phyloP scores from a whole-genome alignment of 257 asterid genomes.

The Phtheirospermum japonicum region DNA sequence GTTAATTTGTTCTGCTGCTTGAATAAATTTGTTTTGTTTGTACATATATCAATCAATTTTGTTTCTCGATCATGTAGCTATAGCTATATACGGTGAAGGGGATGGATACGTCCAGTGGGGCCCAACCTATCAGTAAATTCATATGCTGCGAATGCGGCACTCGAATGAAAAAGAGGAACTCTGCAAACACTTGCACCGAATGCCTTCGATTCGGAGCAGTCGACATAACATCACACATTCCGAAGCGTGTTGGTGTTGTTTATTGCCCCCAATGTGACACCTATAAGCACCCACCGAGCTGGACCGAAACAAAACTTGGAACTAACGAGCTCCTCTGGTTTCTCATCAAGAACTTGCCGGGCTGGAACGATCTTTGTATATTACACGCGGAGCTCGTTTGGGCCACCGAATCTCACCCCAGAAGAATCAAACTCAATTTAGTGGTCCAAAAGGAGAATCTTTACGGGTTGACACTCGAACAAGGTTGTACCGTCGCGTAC shows the following conservation, averaged over 20 bases:
- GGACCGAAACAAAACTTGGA: constrained; percentile 35
- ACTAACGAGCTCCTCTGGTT: constrained; percentile 33
- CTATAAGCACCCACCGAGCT: constrained; percentile 38
- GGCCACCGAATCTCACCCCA: constrained; percentile 36
- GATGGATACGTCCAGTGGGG: too few species aligned
- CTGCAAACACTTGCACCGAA: constrained; percentile 33
- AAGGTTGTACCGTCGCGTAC: constrained; percentile 34
- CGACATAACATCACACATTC: constrained; percentile 35
- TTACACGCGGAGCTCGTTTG: constrained; percentile 34
- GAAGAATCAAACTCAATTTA: constrained; percentile 32
- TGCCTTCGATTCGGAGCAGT: constrained; percentile 30
- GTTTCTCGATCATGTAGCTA: too few species aligned
- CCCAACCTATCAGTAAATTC: too few species aligned
- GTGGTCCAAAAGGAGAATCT: constrained; percentile 33
- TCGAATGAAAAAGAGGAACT: constrained; percentile 33
- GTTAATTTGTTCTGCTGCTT: too few species aligned
- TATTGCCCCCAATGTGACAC: constrained; percentile 37
- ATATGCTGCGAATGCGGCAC: constrained; percentile 47
- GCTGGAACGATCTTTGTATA: constrained; percentile 28
- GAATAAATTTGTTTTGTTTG: too few species aligned
- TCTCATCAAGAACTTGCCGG: constrained; percentile 34
- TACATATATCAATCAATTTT: too few species aligned
- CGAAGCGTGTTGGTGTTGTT: constrained; percentile 24
- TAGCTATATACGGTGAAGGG: too few species aligned
- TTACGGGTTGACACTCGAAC: constrained; percentile 32